Base-by-base conservation (phyloP, 2,329 filamentous ascomycete species). In the Fusarium sp. region DNA sequence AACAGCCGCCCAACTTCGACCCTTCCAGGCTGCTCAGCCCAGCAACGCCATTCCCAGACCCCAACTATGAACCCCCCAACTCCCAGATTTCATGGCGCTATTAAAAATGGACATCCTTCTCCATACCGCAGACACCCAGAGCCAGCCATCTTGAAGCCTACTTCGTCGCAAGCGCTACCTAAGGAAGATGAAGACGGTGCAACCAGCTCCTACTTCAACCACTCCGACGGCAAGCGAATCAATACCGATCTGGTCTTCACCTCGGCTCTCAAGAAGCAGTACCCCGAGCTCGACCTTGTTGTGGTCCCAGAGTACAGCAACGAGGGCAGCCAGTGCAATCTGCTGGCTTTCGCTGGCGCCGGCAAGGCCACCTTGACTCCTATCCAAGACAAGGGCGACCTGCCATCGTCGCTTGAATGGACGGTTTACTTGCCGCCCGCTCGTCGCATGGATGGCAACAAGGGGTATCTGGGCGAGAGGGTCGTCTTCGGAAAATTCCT, bases 241-340 rank as follows among this genome's bases (percentile, higher is more conserved):
- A 80, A 81, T 73, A 84, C 83, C 3, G 80, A 85, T 64, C 72
- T 78, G 4, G 69, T 83, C 49, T 78, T 86, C 61, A 76, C 80
- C 34, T 68, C 74, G 13, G 73, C 81, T 1, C 77, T 86, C 25
- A 79, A 77, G 53, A 70, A 77, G 33, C 77, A 83, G 54, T 84
- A 85, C 60, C 83, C 83, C 4, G 64, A 78, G 20, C 79, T 83
- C 13, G 70, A 81, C 33, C 76, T 85, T 10, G 77, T 81, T 27
- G 78, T 83, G 55, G 77, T 77, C 5, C 77, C 79, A 2, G 68
- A 74, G 16, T 44, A 36, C 6, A 75, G 68, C 16, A 75, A 76
- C 64, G 73, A 16, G 14, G 54, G 54, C n/a, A 57, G 36, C 34
- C 5, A 10, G 13, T 57, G 34, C 23, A 57, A 83, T 61, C 76